Conservation (phyloP, 2,329 filamentous ascomycete species). For the Amphichorda felina region DNA sequence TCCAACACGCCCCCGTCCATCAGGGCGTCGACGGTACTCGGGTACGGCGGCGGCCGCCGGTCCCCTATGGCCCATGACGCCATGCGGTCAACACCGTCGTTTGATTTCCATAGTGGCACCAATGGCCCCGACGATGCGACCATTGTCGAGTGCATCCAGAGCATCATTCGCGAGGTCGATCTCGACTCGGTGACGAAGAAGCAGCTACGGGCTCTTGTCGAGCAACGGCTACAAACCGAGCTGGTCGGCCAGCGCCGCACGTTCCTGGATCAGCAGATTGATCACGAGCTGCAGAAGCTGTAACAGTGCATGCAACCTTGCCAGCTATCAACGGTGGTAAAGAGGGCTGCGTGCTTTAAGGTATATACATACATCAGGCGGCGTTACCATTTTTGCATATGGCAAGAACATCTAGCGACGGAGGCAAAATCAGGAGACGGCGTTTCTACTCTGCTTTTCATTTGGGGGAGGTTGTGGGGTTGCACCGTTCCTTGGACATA, state of each 20-base stretch:
- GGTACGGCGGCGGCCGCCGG: constrained; percentile 33
- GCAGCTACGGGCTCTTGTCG: constrained; percentile 80
- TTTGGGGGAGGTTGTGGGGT: too few species aligned
- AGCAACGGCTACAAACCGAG: constrained; percentile 87
- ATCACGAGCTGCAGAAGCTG: constrained; percentile 89
- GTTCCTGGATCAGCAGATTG: constrained; percentile 89
- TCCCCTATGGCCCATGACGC: constrained; percentile 31
- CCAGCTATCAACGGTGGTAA: too few species aligned
- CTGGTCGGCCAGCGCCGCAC: constrained; percentile 73
- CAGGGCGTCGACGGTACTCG: constrained; percentile 34
- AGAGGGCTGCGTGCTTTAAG: neutral
- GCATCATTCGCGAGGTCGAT: constrained; percentile 77
- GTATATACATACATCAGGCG: constrained; percentile 1
- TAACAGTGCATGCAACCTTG: constrained; percentile 32
- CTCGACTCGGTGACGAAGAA: constrained; percentile 98
- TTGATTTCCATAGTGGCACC: constrained; percentile 48
- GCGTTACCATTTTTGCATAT: neutral
- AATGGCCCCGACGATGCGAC: constrained; percentile 64
- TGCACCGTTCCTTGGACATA: too few species aligned
- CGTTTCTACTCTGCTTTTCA: too few species aligned
- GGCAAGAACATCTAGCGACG: neutral
- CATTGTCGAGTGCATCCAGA: constrained; percentile 76
- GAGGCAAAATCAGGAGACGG: too few species aligned
- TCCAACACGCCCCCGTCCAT: constrained; percentile 29
- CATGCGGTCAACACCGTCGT: constrained; percentile 38